Evolutionary conservation across 1,284 basidiomycete genomes (phyloP).

Genomic region (Acaromyces ingoldii): DNA sequence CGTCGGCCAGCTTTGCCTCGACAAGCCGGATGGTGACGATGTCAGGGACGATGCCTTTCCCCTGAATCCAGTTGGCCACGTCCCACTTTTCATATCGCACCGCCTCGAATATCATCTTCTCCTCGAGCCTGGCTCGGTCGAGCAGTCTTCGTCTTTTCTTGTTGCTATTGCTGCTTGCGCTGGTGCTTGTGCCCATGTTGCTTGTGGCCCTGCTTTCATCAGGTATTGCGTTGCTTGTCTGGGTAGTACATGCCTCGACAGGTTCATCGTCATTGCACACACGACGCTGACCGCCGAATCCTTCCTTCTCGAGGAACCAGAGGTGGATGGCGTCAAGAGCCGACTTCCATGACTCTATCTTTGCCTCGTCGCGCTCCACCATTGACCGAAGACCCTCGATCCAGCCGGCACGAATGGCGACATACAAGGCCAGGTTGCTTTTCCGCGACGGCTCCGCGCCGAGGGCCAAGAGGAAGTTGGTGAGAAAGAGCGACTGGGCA

Average conservation of each 20-base stretch:
- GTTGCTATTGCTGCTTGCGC: neutral
- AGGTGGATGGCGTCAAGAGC: neutral
- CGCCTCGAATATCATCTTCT: constrained; percentile 3
- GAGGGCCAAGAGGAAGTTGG: neutral
- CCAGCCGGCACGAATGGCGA: constrained; percentile 6
- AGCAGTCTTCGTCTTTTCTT: neutral
- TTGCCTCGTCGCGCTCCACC: constrained; percentile 9
- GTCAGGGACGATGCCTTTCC: neutral
- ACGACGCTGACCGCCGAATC: neutral
- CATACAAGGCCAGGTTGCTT: neutral
- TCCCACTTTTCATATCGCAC: neutral
- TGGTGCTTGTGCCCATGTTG: neutral
- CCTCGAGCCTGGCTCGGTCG: neutral
- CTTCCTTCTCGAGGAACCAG: neutral
- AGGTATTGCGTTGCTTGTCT: too few species aligned
- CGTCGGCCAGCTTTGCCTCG: constrained; percentile 5
- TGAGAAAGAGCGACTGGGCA: neutral
- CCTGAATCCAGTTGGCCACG: neutral
- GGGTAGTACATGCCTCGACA: too few species aligned
- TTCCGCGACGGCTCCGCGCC: constrained; percentile 5
- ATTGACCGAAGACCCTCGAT: constrained; percentile 1
- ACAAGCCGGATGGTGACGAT: constrained; percentile 4
- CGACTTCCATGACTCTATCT: neutral
- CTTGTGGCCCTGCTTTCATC: neutral
- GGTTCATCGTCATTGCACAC: too few species aligned